A percentile compares a stretch with the other conserved stretches of the same genome.
phyloP scores from a whole-genome alignment of 768 basidiomycete species.

The Hygrocybe punicea region DNA sequence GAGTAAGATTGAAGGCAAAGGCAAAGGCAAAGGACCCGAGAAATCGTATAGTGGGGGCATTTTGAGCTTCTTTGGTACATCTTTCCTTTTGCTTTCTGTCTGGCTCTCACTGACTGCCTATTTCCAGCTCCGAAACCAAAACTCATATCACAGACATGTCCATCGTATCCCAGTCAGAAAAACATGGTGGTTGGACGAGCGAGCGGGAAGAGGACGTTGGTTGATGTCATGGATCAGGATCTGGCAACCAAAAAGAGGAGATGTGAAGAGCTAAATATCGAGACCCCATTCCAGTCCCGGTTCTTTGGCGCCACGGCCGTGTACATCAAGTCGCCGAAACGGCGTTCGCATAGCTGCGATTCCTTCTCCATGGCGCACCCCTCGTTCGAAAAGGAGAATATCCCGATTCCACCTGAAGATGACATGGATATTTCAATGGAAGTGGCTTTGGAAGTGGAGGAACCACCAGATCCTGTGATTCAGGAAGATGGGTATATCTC shows the following conservation, averaged over 20 bases:
- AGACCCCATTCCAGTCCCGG: background rate
- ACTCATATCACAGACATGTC: conserved; percentile 9
- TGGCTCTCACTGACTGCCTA: conserved; percentile 1
- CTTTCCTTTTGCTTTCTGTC: background rate
- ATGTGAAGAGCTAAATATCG: background rate
- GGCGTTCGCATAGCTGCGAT: background rate
- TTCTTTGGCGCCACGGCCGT: conserved; percentile 2
- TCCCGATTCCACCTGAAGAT: conserved; percentile 29
- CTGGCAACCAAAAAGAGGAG: conserved; percentile 47
- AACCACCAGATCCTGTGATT: conserved; percentile 47
- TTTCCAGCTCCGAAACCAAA: conserved; percentile 41
- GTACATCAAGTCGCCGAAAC: background rate
- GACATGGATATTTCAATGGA: conserved; percentile 33
- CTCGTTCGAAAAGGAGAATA: conserved; percentile 44
- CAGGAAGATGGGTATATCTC: conserved; percentile 85
- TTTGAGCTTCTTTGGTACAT: conserved; percentile 64
- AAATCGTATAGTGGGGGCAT: conserved; percentile 41
- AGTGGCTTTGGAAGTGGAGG: conserved; percentile 42
- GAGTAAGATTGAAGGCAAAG: conserved; percentile 27
- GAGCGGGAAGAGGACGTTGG: conserved; percentile 74
- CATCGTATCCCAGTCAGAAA: conserved; percentile 19
- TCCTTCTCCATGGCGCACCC: background rate
- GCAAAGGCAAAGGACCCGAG: conserved; percentile 48
- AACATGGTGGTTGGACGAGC: conserved; percentile 46
- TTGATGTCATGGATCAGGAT: conserved; percentile 68